phyloP scores from a whole-genome alignment of 2,329 filamentous ascomycete genomes.

The Penicillium sp. region DNA sequence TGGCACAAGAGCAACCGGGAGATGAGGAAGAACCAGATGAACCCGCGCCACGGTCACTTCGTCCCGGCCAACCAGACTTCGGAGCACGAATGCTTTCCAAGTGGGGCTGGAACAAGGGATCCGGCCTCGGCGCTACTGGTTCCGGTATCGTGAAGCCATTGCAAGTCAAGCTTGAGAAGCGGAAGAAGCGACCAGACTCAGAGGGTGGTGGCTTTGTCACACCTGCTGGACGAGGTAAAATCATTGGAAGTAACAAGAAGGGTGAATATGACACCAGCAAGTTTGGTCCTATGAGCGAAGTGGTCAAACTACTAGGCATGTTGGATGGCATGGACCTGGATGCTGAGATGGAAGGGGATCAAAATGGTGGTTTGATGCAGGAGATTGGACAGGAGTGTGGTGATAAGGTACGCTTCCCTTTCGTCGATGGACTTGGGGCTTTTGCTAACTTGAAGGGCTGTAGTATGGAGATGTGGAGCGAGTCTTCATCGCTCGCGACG shows the following conservation, averaged over 20 bases:
- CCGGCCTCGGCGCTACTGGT: slow-evolving; percentile 77
- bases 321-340: slow-evolving; percentile 79
- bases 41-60: slow-evolving; percentile 55
- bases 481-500: slow-evolving; percentile 67
- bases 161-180: slow-evolving; percentile 79
- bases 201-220: slow-evolving; percentile 76
- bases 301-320: slow-evolving; percentile 81
- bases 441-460: slow-evolving; percentile 1
- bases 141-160: slow-evolving; percentile 83
- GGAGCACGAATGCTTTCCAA: slow-evolving; percentile 87
- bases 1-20: slow-evolving; percentile 41
- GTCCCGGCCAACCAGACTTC: slow-evolving; percentile 79
- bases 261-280: slow-evolving; percentile 49
- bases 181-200: slow-evolving; percentile 72
- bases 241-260: slow-evolving; percentile 71
- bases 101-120: slow-evolving; percentile 87
- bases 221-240: slow-evolving; percentile 69
- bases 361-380: slow-evolving; percentile 69
- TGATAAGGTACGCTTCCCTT: slow-evolving; percentile 59
- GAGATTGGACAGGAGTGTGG: slow-evolving; percentile 94
- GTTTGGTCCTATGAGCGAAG: slow-evolving; percentile 73
- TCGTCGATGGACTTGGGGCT: neutral
- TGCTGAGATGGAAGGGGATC: slow-evolving; percentile 66
- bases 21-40: slow-evolving; percentile 34
- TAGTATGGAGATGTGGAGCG: slow-evolving; percentile 81